Evolutionary conservation across 495 filamentous ascomycete species (phyloP), one percentile per base, ranked within the genome.

Genomic region (Penicillium robsamsonii): DNA sequence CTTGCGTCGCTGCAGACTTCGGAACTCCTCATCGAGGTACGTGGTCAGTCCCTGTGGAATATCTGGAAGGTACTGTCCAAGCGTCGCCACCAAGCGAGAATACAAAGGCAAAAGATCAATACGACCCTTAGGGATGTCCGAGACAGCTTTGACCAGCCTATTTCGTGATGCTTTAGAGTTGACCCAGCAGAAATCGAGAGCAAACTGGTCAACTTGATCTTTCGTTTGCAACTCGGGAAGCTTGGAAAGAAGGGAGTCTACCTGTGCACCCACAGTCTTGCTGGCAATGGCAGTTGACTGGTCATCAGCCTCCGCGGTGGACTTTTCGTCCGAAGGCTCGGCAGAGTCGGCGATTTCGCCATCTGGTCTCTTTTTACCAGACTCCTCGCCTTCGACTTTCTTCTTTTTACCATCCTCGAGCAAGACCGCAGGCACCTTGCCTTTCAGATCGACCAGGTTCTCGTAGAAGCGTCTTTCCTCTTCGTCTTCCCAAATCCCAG

Each of bases 401-500:
- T 97, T 98, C 74, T 96, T 96, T 74, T 96, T 97, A 47, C 84
- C 85, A 66, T 97, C 93, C 62, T 97, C 95, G 7, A 97, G 82
- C 10, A 99, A 74, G 50, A 97, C 92, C 12, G 86, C 89, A 9
- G 94, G 94, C 20, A 99, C 94, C 60, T 95, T 93, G 60, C 93
- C 92, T 65, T 96, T 96, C 12, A 99, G 79, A 69, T 99, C 94
- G 17, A 94, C 86, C 5, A 97, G 76, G 64, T 96, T 96, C 72
- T 99, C 94, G 69, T 99, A 97, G 70, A 97, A 99, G 33, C 94
- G 88, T 52, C 95, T 82, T 69, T 99, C 92, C 42, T 99, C 94
- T 64, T 97, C 94, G 61, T 99, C 94, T 75, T 97, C 95, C 94
- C 94, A 99, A 62, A 97, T 97, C 1, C 94, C 94, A n/a, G 91